phyloP scores from a whole-genome alignment of 768 basidiomycete species.

The Tricholoma sp. region DNA sequence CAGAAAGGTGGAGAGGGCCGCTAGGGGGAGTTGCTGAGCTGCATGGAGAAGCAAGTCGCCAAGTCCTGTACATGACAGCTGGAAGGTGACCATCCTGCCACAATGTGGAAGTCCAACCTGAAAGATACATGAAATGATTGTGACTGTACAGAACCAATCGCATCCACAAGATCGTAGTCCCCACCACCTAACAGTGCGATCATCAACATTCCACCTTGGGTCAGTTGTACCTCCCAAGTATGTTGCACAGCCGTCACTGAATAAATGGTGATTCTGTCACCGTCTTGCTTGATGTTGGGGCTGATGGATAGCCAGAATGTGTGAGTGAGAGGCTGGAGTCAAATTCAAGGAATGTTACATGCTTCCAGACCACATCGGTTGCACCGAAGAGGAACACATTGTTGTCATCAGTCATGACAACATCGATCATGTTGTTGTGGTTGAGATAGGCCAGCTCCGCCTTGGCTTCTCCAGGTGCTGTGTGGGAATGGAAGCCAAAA shows the following conservation, averaged over 20 bases:
- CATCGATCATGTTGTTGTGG: conserved; percentile 33
- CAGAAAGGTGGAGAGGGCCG: too few relatives aligned
- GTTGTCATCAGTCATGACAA: conserved; percentile 42
- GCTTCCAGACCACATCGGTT: conserved; percentile 22
- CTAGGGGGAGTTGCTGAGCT: too few relatives aligned
- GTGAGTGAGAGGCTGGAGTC: neutral
- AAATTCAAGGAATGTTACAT: conserved; percentile 28
- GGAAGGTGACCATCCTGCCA: too few relatives aligned
- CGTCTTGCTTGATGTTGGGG: neutral
- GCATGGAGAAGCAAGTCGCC: too few relatives aligned
- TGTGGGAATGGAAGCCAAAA: conserved; percentile 35
- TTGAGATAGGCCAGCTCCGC: conserved; percentile 44
- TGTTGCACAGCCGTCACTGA: neutral
- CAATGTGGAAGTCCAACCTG: too few relatives aligned
- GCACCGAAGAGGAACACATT: conserved; percentile 47
- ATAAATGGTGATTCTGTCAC: neutral
- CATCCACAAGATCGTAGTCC: too few relatives aligned
- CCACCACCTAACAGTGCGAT: too few relatives aligned
- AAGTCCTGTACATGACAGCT: too few relatives aligned
- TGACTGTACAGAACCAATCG: too few relatives aligned
- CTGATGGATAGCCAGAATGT: too few relatives aligned
- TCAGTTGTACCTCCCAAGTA: neutral
- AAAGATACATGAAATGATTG: too few relatives aligned
- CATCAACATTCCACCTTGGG: conserved; percentile 45
- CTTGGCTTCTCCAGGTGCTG: conserved; percentile 43